Evolutionary conservation across 371 early-diverging fungal genomes (phyloP).

Genomic region (Aphelidium insulamus): DNA sequence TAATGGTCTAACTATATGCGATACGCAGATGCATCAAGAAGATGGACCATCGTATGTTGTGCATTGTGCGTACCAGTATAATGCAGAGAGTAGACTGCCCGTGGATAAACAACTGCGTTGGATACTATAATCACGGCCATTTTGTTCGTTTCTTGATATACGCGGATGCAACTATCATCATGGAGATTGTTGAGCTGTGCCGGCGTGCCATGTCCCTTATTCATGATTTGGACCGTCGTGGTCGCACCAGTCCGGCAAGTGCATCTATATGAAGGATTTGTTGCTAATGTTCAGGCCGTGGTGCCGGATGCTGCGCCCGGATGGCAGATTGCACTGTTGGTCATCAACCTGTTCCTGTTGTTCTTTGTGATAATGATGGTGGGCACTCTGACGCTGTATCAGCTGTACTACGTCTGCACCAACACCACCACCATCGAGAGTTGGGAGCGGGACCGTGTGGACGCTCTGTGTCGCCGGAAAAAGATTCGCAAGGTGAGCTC

Average conservation of each 20-base stretch:
- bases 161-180: slow-evolving; percentile 31
- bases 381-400: slow-evolving; percentile 56
- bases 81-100: slow-evolving; percentile 22
- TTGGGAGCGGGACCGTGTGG: slow-evolving; percentile 16
- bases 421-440: slow-evolving; percentile 93
- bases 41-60: slow-evolving; percentile 63
- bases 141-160: slow-evolving; percentile 67
- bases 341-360: slow-evolving; percentile 42
- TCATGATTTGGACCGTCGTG: too few relatives aligned
- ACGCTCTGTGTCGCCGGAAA: slow-evolving; percentile 6
- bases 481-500: slow-evolving; percentile 3
- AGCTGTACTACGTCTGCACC: slow-evolving; percentile 45
- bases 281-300: too few relatives aligned
- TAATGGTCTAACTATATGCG: not conserved
- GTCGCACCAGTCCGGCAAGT: too few relatives aligned
- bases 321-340: slow-evolving; percentile 38
- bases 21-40: slow-evolving; percentile 41
- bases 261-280: too few relatives aligned
- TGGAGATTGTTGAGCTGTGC: slow-evolving; percentile 14
- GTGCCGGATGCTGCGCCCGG: too few relatives aligned
- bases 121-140: slow-evolving; percentile 61
- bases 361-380: slow-evolving; percentile 46
- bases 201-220: too few relatives aligned
- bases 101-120: slow-evolving; percentile 94
- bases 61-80: not conserved